Percentiles rank a stretch among this genome's conserved stretches.
These are phyloP conservation scores for Corylus americana DNA, from an alignment of 306 rosid species.

Conservation along the genomic window DNA sequence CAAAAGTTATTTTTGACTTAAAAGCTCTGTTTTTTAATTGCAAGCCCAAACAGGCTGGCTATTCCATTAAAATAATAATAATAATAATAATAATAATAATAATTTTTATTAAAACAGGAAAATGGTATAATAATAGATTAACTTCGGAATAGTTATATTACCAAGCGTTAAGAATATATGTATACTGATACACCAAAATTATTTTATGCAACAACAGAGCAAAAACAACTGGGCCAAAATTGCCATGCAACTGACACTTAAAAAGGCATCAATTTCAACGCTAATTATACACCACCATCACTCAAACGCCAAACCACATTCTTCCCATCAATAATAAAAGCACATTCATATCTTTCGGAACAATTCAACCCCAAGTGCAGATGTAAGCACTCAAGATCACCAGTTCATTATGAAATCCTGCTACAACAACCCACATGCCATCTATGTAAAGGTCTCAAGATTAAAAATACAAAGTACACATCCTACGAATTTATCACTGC, in stretches of 20 bases:
- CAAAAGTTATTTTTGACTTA: too few relatives aligned
- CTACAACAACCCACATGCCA: constrained; percentile 48
- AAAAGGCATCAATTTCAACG: not conserved
- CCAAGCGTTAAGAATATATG: too few relatives aligned
- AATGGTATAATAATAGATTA: too few relatives aligned
- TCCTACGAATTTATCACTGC: constrained; percentile 43
- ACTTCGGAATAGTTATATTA: not conserved
- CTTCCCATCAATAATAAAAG: constrained; percentile 40
- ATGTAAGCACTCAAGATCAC: constrained; percentile 31
- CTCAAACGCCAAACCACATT: constrained; percentile 41
- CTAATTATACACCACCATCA: constrained; percentile 25
- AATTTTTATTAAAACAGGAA: too few relatives aligned
- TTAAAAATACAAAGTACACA: constrained; percentile 40
- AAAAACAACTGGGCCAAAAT: not conserved
- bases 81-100: too few relatives aligned
- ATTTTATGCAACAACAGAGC: not conserved
- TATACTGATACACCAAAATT: not conserved
- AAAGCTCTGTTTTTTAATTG: too few relatives aligned
- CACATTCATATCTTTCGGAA: constrained; percentile 42
- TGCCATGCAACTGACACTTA: not conserved
- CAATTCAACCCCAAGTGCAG: constrained; percentile 38
- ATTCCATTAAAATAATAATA: too few relatives aligned
- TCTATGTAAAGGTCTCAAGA: constrained; percentile 36
- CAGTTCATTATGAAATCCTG: constrained; percentile 42
- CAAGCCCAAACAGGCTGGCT: too few relatives aligned